Percentiles rank a stretch among this genome's conserved stretches.
Evolutionary conservation across 169 alveolate species (phyloP).

Genomic region (Plasmodium ovale): DNA sequence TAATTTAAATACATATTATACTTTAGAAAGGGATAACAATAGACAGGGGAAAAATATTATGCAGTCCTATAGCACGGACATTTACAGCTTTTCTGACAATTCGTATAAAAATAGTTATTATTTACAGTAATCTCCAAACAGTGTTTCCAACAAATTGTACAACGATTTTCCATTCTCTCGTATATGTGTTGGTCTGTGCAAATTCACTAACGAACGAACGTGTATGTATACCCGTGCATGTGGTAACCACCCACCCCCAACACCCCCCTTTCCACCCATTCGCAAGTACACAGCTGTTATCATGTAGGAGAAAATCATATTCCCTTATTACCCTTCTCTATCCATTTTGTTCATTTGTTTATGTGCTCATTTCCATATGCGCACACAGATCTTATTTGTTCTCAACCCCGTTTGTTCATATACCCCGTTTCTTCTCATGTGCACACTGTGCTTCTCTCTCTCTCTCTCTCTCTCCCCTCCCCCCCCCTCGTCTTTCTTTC

Average conservation of each 20-base stretch:
- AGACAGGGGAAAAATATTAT: slow-evolving; percentile 29
- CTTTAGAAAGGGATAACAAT: neutral
- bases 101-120: slow-evolving; percentile 63
- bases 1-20: slow-evolving; percentile 34
- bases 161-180: neutral
- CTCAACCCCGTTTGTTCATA: no score
- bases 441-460: neutral
- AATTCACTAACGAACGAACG: no score
- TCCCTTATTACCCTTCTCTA: no score
- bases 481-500: slow-evolving; percentile 22
- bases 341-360: no score
- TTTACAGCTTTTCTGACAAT: slow-evolving; percentile 26
- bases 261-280: no score
- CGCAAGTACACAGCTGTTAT: no score
- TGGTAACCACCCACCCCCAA: no score
- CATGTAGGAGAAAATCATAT: no score
- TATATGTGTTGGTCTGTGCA: no score
- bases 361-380: no score
- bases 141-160: neutral
- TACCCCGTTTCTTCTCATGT: neutral
- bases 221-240: neutral
- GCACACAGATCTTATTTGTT: no score
- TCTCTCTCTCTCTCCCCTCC: no score
- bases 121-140: neutral
- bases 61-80: slow-evolving; percentile 35